Evolutionary conservation across 73 alveolate species (phyloP).

Genomic region (Diophrys sp.): DNA sequence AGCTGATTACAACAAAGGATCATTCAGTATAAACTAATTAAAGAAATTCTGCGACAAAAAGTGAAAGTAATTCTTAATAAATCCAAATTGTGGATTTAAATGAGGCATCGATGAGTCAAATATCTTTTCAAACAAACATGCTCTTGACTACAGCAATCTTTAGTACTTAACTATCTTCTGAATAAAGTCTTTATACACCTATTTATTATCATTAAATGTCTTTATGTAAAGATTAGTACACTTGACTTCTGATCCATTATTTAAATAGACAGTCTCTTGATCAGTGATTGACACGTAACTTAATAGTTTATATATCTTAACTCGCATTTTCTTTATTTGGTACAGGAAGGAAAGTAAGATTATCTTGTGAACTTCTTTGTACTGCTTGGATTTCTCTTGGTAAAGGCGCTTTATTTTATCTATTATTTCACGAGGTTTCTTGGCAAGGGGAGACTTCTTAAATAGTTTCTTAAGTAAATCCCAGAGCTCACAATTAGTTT

Average conservation of each 20-base stretch:
- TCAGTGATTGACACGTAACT: neutral
- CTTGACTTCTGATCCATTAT: neutral
- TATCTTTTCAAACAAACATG: neutral
- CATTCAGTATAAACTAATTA: neutral
- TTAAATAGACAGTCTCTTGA: neutral
- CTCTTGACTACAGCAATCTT: neutral
- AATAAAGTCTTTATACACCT: neutral
- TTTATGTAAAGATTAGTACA: neutral
- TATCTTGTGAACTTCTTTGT: neutral
- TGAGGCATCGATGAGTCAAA: neutral
- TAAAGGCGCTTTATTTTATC: neutral
- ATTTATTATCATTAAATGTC: neutral
- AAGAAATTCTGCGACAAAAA: neutral
- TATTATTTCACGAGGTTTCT: neutral
- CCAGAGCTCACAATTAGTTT: neutral
- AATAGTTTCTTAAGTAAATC: neutral
- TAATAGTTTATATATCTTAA: neutral
- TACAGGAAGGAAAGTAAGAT: neutral
- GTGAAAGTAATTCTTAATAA: neutral
- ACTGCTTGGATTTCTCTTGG: neutral
- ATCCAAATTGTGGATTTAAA: neutral
- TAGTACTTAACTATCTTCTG: neutral
- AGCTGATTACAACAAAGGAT: neutral
- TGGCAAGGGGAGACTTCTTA: neutral
- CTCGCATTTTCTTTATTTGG: neutral